Evolutionary conservation across 2,329 filamentous ascomycete genomes (phyloP).

Genomic region (Lasiodiplodia theobromae): DNA sequence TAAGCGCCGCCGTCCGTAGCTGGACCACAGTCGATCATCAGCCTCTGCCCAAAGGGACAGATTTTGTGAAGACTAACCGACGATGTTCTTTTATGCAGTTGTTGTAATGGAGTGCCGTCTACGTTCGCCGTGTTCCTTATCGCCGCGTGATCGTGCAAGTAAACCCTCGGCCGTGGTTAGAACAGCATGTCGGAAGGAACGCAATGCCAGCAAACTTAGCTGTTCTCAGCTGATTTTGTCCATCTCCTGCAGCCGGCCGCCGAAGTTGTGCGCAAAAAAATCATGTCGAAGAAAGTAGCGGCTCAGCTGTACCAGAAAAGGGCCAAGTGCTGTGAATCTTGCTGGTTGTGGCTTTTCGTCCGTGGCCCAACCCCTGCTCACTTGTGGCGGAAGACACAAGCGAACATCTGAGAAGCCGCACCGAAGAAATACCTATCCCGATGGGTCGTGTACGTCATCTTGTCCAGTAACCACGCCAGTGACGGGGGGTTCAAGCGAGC

Average conservation of each 20-base stretch:
- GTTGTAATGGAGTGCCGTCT: constrained; percentile 8
- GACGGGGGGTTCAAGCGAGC: constrained; percentile 25
- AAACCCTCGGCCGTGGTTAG: constrained; percentile 28
- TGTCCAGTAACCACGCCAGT: constrained; percentile 29
- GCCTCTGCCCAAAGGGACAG: constrained; percentile 19
- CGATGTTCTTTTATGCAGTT: constrained; percentile 7
- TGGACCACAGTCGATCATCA: constrained; percentile 26
- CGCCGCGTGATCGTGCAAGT: constrained; percentile 21
- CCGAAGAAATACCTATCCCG: constrained; percentile 26
- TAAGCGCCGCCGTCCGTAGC: constrained; percentile 20
- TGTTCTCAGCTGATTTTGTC: constrained; percentile 28
- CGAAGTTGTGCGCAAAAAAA: constrained; percentile 4
- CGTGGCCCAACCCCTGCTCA: not conserved
- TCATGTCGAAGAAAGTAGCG: constrained; percentile 10
- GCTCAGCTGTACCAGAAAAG: not conserved
- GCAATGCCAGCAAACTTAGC: constrained; percentile 31
- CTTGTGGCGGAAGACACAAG: not conserved
- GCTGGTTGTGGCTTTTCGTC: not conserved
- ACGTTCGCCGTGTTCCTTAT: constrained; percentile 12
- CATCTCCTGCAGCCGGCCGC: constrained; percentile 3
- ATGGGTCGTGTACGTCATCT: constrained; percentile 29
- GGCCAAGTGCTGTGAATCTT: constrained; percentile 1
- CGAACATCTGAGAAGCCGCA: not conserved
- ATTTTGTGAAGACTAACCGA: constrained; percentile 26
- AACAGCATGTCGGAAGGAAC: constrained; percentile 23